These are phyloP conservation scores for Puccinia triticina DNA, from an alignment of 1,284 basidiomycete species.

Conservation along the genomic window DNA sequence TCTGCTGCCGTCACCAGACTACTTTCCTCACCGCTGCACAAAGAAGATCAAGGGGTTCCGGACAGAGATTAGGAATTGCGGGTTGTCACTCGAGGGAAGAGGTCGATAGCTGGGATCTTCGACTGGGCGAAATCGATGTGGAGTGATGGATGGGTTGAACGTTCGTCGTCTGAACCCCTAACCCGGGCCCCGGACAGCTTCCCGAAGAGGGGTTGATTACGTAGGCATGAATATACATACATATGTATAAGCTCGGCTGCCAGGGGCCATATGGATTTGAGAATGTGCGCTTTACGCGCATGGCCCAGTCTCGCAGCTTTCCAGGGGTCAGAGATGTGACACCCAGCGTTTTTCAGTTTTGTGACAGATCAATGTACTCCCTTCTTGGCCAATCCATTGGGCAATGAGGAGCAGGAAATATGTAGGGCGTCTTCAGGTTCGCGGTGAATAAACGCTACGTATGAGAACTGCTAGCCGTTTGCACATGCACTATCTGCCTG, in stretches of 20 bases:
- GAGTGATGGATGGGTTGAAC: background rate
- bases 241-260: background rate
- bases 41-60: background rate
- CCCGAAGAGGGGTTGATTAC: constrained; percentile 15
- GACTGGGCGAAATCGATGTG: background rate
- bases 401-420: too few species aligned
- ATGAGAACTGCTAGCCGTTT: too few species aligned
- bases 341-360: background rate
- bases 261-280: background rate
- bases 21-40: background rate
- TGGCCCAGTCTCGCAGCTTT: background rate
- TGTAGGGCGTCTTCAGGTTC: too few species aligned
- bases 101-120: background rate
- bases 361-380: too few species aligned
- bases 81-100: background rate
- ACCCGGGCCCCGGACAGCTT: constrained; percentile 25
- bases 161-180: constrained; percentile 19
- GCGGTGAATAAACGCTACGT: too few species aligned
- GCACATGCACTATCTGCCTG: too few species aligned
- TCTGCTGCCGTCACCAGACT: background rate
- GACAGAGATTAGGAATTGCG: background rate
- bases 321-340: constrained; percentile 1
- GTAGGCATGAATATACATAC: background rate
- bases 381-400: too few species aligned
- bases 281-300: background rate